Percentiles rank a stretch among this genome's conserved stretches.
These are phyloP conservation scores for Aspergillus floridensis DNA, from an alignment of 2,329 filamentous ascomycete genomes.

Conservation along the genomic window DNA sequence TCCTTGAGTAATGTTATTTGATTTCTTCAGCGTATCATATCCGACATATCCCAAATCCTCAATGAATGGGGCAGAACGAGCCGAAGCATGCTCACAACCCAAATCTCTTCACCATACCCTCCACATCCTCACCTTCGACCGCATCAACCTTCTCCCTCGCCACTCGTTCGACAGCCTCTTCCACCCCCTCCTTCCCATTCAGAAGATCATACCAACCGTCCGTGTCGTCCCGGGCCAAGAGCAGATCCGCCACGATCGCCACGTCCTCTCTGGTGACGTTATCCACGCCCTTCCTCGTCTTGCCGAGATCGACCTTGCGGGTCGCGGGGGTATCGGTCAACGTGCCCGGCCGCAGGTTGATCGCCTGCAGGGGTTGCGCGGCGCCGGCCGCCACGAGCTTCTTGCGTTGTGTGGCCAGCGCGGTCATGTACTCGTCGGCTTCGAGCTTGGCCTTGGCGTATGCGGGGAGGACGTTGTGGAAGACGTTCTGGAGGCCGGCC, in stretches of 20 bases:
- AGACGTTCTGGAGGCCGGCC: slow-evolving; percentile 45
- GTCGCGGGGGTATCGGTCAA: slow-evolving; percentile 50
- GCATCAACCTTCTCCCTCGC: slow-evolving; percentile 47
- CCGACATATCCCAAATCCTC: not conserved
- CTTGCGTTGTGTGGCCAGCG: slow-evolving; percentile 39
- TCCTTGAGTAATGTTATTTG: too few relatives aligned
- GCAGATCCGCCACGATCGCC: slow-evolving; percentile 49
- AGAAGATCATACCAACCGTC: slow-evolving; percentile 56
- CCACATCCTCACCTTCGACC: slow-evolving; percentile 52
- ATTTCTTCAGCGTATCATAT: too few relatives aligned
- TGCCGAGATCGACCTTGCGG: slow-evolving; percentile 50
- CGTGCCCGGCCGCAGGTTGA: slow-evolving; percentile 51
- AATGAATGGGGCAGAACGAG: not conserved
- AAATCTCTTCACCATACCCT: slow-evolving; percentile 40
- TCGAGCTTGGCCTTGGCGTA: slow-evolving; percentile 56
- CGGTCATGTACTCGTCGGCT: slow-evolving; percentile 55
- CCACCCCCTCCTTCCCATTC: slow-evolving; percentile 49
- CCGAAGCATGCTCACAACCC: not conserved
- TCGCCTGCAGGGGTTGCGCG: slow-evolving; percentile 44
- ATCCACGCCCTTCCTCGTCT: slow-evolving; percentile 42
- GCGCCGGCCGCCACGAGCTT: slow-evolving; percentile 11
- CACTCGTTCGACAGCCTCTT: slow-evolving; percentile 47
- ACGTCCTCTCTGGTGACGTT: slow-evolving; percentile 52
- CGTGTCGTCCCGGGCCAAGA: slow-evolving; percentile 49
- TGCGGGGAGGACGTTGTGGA: slow-evolving; percentile 49